Evolutionary conservation across 345 rosid species (phyloP).

Genomic region (Melaleuca quinquenervia): DNA sequence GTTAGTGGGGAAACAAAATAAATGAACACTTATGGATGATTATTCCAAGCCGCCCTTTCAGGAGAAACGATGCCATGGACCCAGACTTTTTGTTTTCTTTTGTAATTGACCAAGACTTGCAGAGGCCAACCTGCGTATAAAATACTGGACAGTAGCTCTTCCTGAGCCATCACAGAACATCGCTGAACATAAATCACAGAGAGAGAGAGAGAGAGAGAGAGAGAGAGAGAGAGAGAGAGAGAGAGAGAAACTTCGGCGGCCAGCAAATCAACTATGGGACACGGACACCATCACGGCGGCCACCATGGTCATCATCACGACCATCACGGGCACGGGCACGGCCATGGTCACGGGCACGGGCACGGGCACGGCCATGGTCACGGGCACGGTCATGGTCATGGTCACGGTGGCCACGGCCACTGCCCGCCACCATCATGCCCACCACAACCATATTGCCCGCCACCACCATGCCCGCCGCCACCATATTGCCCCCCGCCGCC

Average conservation of each 20-base stretch:
- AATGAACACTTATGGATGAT: not conserved
- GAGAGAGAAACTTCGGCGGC: not conserved
- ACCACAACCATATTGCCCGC: not conserved
- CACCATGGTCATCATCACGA: not conserved
- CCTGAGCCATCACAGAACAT: not conserved
- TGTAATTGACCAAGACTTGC: not conserved
- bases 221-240: not conserved
- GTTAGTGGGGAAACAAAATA: not conserved
- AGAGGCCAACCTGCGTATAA: not conserved
- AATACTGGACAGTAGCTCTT: not conserved
- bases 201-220: not conserved
- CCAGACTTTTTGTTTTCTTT: not conserved
- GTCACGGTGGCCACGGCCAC: not conserved
- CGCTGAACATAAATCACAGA: not conserved
- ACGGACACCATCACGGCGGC: not conserved
- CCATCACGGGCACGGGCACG: rapidly evolving
- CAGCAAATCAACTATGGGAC: not conserved
- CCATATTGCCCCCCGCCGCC: not conserved
- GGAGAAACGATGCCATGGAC: not conserved
- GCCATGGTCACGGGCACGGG: not conserved
- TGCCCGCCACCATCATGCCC: not conserved
- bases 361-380: not conserved
- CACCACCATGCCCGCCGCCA: not conserved
- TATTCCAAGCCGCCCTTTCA: not conserved
- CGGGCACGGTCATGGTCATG: not conserved